These are phyloP conservation scores for Iris macrosiphon DNA, from an alignment of 106 monocot species.

Conservation along the genomic window DNA sequence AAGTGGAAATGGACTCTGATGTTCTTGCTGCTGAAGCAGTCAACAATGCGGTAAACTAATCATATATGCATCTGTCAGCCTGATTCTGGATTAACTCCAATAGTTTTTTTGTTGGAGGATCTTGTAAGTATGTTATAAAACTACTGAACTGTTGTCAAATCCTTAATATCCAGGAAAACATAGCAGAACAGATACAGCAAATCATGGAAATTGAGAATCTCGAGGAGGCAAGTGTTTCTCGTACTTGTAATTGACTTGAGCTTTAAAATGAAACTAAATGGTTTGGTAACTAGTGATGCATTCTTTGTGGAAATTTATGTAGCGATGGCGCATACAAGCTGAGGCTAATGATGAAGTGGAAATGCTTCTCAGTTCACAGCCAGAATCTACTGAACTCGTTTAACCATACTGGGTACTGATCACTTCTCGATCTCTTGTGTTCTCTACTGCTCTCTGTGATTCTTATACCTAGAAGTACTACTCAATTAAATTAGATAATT, in stretches of 20 bases:
- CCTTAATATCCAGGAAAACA: slow-evolving; percentile 51
- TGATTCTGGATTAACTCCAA: not conserved
- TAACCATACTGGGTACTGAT: too few species aligned
- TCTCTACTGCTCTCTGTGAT: too few species aligned
- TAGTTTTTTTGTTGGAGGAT: not conserved
- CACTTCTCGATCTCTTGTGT: too few species aligned
- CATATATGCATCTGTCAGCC: not conserved
- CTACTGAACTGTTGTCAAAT: not conserved
- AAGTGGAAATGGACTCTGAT: slow-evolving; percentile 97
- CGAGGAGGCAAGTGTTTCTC: slow-evolving; percentile 66
- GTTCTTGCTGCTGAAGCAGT: slow-evolving; percentile 89
- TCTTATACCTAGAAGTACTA: too few species aligned
- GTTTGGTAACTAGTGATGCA: not conserved
- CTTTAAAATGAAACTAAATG: not conserved
- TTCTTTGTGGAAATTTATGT: slow-evolving; percentile 7
- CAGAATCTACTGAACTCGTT: slow-evolving; percentile 19
- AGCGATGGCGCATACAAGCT: slow-evolving; percentile 94
- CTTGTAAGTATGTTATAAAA: not conserved
- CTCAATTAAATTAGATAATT: too few species aligned
- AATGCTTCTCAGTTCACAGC: slow-evolving; percentile 65
- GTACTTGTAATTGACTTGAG: not conserved
- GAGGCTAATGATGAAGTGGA: slow-evolving; percentile 99
- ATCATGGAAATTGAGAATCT: slow-evolving; percentile 96
- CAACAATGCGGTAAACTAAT: slow-evolving; percentile 57
- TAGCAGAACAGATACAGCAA: slow-evolving; percentile 87